Percentiles rank a stretch among this genome's conserved stretches.
These are phyloP conservation scores for Ophiostoma quercus DNA, from an alignment of 2,329 filamentous ascomycete species.

Conservation along the genomic window DNA sequence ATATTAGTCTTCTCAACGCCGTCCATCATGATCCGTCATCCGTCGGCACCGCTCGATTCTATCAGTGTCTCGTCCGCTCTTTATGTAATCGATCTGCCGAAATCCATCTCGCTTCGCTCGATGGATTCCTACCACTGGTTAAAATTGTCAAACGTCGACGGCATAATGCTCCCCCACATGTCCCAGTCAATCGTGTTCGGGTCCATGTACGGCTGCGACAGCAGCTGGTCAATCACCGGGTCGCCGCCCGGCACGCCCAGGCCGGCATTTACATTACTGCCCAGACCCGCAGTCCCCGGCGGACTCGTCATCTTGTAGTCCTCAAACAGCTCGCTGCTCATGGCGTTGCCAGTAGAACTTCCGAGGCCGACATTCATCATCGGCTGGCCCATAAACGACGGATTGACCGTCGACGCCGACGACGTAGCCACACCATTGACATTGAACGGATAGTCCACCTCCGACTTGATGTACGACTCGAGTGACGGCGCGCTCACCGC, in stretches of 20 bases:
- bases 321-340: conserved; percentile 1
- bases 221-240: conserved; percentile 39
- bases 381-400: conserved; percentile 8
- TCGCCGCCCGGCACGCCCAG: conserved; percentile 24
- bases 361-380: neutral
- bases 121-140: conserved; percentile 19
- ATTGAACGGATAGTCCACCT: neutral
- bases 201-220: conserved; percentile 42
- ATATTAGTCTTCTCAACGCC: neutral
- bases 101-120: too few species aligned
- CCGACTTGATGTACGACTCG: neutral
- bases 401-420: neutral
- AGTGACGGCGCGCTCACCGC: neutral
- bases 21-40: neutral
- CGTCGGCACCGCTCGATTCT: neutral
- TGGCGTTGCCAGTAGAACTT: neutral
- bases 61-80: too few species aligned
- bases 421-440: neutral
- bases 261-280: neutral
- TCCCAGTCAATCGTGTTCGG: conserved; percentile 44
- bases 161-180: conserved; percentile 36
- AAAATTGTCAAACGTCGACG: conserved; percentile 28
- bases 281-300: neutral
- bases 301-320: conserved; percentile 1
- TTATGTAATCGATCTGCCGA: too few species aligned